Base-by-base conservation (phyloP, 305 asterid species). In the Solanum hybrid region DNA sequence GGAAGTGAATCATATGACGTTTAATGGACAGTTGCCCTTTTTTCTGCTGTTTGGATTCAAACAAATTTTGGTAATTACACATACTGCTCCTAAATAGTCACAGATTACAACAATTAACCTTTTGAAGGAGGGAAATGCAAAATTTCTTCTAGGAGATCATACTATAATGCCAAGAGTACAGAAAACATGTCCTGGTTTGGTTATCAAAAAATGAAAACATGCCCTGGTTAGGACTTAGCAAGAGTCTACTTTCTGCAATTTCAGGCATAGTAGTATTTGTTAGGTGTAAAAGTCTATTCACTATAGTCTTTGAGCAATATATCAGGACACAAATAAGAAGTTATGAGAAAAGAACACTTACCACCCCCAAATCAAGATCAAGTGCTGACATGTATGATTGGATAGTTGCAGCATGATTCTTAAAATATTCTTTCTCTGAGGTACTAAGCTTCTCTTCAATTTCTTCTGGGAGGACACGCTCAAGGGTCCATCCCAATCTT, bases 291-390 rank as follows among this genome's bases (percentile, higher is more conserved):
- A 46, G 40, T 51, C 87, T 17, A 29, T 85, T 32, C 46, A 85
- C 88, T 36, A 10, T 4, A 85, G 34, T 20, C 27, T 56, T 56
- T 32, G 8, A 85, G 22, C 46, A 32, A 20, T 56, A 64, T 56
- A 56, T 32, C 11, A 56, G 88, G 40, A 85, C 32, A 56, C 13
- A 60, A 56, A 11, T 22, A 85, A 85, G 88, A 35, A 56, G 77
- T 85, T 22, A 32, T 22, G 51, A 56, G 77, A 86, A 37, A 90
- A 90, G 82, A 92, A 84, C 36, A 90, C 81, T 73, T 95, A 97
- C 99, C 99, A 96, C 94, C 16, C 96, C 93, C 93, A 96, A 89
- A 89, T 95, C 95, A 87, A 97, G 95, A 92, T 97, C 98, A 86
- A 95, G 90, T 75, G 93, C 95, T 42, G 94, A 84, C 89, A 93